Base-by-base conservation (phyloP, 2,329 filamentous ascomycete species). In the Fusarium sp. region DNA sequence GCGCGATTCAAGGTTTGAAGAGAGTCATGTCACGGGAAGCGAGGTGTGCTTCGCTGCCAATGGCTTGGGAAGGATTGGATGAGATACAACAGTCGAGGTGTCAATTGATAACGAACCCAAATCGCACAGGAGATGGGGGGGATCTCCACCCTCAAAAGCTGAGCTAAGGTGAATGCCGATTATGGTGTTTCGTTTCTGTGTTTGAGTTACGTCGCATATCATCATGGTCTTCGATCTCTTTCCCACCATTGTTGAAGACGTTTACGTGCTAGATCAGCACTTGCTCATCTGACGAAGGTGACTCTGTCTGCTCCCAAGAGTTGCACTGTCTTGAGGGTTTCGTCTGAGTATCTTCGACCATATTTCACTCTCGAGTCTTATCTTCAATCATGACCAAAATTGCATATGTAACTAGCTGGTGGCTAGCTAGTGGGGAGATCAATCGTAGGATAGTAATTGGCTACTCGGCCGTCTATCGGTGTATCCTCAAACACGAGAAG, bases 21-120 rank as follows among this genome's bases (percentile, higher is more conserved):
- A 71, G 68, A 71, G 68, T 71, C 68, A 66, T 69, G 68, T 61
- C 59, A 55, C 49, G 53, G 49, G 48, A 60, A 30, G 27, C 42
- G 53, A 55, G 43, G 61, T 68, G 66, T 62, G 60, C 43, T 55
- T 46, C 40, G 23, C 37, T 63, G 43, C 42, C 42, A 45, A 47
- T 48, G 50, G 50, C 57, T 69, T 55, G 41, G 42, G 28, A 25
- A 23, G 28, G 47, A 56, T 58, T 63, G 58, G 67, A 40, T 37
- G 37, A 45, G 41, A 59, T 49, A 21, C 37, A n/a, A 27, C 7
- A 48, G 21, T 34, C 34, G 27, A 45, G n/a, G 41, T 55, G 51
- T 60, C 66, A 50, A 56, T 21, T 46, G 41, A 55, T 28, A 42
- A 58, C 45, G 47, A 55, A 63, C 45, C 49, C 45, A 66, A 40